Evolutionary conservation across 495 filamentous ascomycete genomes (phyloP).

Genomic region (Haplographium delicatum): DNA sequence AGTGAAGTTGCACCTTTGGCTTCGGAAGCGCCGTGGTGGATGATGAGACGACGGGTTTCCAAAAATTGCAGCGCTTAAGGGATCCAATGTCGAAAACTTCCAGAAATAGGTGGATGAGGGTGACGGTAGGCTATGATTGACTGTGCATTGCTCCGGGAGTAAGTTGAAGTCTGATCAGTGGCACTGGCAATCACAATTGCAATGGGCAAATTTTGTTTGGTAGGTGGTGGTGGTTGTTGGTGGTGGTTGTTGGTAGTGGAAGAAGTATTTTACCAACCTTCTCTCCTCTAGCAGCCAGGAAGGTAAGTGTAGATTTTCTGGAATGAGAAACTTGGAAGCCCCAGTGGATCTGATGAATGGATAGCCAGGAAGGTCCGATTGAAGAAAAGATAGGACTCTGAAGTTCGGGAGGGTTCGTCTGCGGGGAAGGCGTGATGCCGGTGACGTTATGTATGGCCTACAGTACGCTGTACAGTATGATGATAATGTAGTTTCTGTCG

Average conservation of each 20-base stretch:
- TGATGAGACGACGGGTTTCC: slow-evolving; percentile 6
- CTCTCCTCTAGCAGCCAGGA: too few species aligned
- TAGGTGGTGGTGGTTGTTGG: not conserved
- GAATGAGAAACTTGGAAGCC: not conserved
- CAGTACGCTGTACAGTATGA: too few species aligned
- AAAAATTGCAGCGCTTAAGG: slow-evolving; percentile 6
- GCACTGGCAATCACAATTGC: too few species aligned
- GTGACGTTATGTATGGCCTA: too few species aligned
- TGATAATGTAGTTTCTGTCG: too few species aligned
- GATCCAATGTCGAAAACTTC: not conserved
- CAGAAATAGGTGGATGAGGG: not conserved
- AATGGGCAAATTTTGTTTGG: too few species aligned
- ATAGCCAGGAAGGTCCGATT: not conserved
- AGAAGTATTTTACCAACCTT: too few species aligned
- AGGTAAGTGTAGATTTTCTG: too few species aligned
- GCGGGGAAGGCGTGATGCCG: not conserved
- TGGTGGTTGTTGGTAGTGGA: not conserved
- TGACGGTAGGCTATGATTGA: not conserved
- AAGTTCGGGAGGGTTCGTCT: not conserved
- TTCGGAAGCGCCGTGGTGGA: slow-evolving; percentile 8
- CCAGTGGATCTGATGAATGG: not conserved
- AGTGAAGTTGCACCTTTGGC: slow-evolving; percentile 6
- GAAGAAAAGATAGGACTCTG: too few species aligned
- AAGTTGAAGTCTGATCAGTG: not conserved
- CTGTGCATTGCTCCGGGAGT: not conserved